phyloP scores from a whole-genome alignment of 768 basidiomycete genomes.

The Tylopilus sp. region DNA sequence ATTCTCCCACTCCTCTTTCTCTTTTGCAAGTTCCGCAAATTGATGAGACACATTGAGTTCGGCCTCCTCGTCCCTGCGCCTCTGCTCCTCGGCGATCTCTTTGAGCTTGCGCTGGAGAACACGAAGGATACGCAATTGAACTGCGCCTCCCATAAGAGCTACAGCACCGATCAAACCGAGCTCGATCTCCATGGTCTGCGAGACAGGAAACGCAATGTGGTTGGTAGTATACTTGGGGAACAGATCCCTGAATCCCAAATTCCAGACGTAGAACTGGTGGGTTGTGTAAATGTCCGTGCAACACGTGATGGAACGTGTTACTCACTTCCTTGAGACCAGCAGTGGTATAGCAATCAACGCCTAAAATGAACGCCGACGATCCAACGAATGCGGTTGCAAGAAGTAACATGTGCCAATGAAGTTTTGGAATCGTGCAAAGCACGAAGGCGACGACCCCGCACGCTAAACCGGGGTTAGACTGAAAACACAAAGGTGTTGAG shows the following conservation, averaged over 20 bases:
- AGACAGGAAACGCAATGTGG: conserved; percentile 74
- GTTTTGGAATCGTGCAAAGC: conserved; percentile 77
- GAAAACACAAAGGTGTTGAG: conserved; percentile 15
- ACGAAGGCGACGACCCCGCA: conserved; percentile 77
- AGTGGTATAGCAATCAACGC: conserved; percentile 91
- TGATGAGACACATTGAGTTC: conserved; percentile 71
- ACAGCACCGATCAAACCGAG: conserved; percentile 84
- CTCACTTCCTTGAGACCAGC: conserved; percentile 89
- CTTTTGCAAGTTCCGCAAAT: conserved; percentile 60
- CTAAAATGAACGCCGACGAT: conserved; percentile 85
- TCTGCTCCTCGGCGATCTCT: conserved; percentile 76
- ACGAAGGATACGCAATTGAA: conserved; percentile 83
- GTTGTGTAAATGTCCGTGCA: conserved; percentile 11
- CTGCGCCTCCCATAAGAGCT: conserved; percentile 81
- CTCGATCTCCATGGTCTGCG: conserved; percentile 91
- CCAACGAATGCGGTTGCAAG: conserved; percentile 88
- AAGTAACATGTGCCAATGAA: conserved; percentile 85
- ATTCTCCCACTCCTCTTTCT: conserved; percentile 84
- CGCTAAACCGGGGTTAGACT: conserved; percentile 38
- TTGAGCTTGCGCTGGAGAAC: conserved; percentile 75
- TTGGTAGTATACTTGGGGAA: conserved; percentile 74
- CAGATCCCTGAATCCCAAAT: conserved; percentile 77
- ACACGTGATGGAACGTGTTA: neutral
- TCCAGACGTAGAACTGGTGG: conserved; percentile 89
- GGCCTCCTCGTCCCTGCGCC: conserved; percentile 67